These are phyloP conservation scores for Hydrangea macrophylla DNA, from an alignment of 148 eudicot genomes.

Conservation along the genomic window DNA sequence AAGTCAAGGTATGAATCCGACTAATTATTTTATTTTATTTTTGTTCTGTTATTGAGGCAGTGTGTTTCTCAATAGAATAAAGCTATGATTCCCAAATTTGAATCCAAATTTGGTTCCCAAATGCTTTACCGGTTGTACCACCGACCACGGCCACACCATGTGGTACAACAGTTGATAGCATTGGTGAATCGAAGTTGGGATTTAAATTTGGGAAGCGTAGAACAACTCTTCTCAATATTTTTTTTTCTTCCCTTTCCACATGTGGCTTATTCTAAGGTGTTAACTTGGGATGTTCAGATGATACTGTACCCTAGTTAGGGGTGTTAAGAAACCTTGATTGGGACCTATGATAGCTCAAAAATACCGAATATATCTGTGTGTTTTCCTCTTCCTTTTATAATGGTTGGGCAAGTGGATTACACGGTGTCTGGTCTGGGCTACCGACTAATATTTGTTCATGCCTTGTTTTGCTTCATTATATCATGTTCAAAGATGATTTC, in stretches of 20 bases:
- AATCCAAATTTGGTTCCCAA: no score
- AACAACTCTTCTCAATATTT: neutral
- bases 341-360: neutral
- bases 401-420: neutral
- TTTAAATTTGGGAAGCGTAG: no score
- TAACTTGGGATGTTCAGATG: neutral
- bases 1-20: constrained; percentile 78
- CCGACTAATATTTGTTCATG: neutral
- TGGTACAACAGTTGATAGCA: no score
- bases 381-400: neutral
- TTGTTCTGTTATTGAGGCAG: no score
- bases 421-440: neutral
- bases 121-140: no score
- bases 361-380: neutral
- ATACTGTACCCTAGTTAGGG: neutral
- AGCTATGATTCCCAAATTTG: no score
- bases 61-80: no score
- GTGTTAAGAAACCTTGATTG: neutral
- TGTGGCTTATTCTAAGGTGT: neutral
- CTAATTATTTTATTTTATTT: constrained; percentile 10
- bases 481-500: neutral
- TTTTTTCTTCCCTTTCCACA: neutral
- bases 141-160: no score
- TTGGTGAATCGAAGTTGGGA: no score
- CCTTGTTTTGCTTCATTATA: neutral